Evolutionary conservation across 345 rosid genomes (phyloP), one percentile per base, ranked within the genome.

Genomic region (Salix caprea): DNA sequence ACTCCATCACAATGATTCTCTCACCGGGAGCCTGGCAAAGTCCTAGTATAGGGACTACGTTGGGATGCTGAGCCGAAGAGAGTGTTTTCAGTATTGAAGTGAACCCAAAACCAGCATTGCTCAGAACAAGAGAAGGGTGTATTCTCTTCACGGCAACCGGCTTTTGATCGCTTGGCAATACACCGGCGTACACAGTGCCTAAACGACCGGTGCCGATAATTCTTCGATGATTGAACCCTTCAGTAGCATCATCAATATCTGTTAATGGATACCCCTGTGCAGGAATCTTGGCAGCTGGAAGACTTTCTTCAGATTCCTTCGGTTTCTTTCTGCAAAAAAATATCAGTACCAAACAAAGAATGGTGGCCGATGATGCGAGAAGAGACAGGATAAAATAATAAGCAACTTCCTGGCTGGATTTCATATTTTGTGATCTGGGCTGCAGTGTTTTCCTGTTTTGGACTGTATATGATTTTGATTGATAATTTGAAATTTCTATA

Each of bases 11-110:
- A 4, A 94, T 69, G 64, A 94, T 86, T 66, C 98, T 87, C 79
- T 94, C 97, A 1, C 94, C 97, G 0, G 97, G 97, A n/a, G 95
- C 97, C 67, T 94, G 93, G 0, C 97, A 88, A 61, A 81, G 84
- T 30, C 97, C 98, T 54, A 89, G 5, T 13, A 94, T 82, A 5
- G 92, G 80, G 1, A 91, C 97, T 76, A 91, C 74, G 74, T 92
- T 86, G 0, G 88, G 92, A 67, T 94, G 97, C 1, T 78, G 86
- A 2, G 92, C 89, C 61, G 85, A 83, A 52, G 97, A 91, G 21
- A 94, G 89, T 15, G 90, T 72, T 77, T 86, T 91, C 32, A 92
- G 72, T 21, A 86, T 85, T 1, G 94, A 77, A 9, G 87, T 76
- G 54, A 94, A 94, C 67, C 90, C 92, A 18, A 88, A 86, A 46